Base-by-base conservation (phyloP, 2,329 filamentous ascomycete species). In the Bimuria novae-zelandiae region DNA sequence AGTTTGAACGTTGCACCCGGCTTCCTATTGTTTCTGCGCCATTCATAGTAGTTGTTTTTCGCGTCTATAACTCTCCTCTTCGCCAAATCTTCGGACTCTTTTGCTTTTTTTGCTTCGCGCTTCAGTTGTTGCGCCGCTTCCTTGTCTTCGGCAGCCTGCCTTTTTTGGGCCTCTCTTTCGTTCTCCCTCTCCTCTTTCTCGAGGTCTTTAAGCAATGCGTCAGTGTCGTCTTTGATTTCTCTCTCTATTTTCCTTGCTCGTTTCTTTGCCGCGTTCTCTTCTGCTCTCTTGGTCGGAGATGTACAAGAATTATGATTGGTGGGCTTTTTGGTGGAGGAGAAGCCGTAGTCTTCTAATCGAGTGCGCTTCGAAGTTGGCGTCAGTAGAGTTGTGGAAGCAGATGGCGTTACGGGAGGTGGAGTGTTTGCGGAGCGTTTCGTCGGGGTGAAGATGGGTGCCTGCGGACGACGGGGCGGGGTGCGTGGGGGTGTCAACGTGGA, bases 401-500 rank as follows among this genome's bases (percentile, higher is more conserved):
- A 23, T n/a, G 30, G 39, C 11, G 32, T 47, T 17, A 33, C 16
- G 7, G 7, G 22, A 35, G 7, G 7, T 14, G 12, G 21, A 4
- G 4, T 5, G 10, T 29, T 23, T 19, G 32, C 16, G 21, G 25
- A 19, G 21, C 11, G 17, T n/a, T 43, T 19, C 11, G 40, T n/a
- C 4, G 23, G 40, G 30, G 40, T 43, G 17, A 27, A 29, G n/a
- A 43, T 6, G 44, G 33, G 32, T 47, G 44, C 32, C 33, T 47
- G 44, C n/a, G 44, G 10, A 25, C 19, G 43, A 17, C 30, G 43
- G 12, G 33, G 33, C 33, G 44, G 44, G 44, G 44, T 47, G 21
- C 32, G 44, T 39, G 32, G 44, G 22, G 33, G 44, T 23, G 30
- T 25, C 3, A 25, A 36, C n/a, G 30, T 7, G 16, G 41, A 33